Conservation (phyloP, 2,329 filamentous ascomycete species). For the Diplodia mutila region DNA sequence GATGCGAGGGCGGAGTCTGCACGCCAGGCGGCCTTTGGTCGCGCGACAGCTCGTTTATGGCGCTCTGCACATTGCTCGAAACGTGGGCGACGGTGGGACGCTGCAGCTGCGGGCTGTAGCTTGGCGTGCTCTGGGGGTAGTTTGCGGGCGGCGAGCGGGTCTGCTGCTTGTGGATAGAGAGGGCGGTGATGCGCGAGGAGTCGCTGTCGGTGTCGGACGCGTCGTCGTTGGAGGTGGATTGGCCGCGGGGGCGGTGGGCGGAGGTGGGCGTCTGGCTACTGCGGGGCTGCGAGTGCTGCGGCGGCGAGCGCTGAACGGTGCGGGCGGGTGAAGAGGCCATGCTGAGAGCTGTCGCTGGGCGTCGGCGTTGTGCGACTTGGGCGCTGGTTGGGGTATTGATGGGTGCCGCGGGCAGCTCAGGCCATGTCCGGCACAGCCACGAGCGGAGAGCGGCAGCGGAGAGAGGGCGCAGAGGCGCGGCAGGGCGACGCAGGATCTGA, state of each 20-base stretch:
- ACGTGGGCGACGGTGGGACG: conserved; percentile 24
- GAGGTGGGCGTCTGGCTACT: conserved; percentile 12
- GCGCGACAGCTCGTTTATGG: conserved; percentile 37
- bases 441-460: neutral
- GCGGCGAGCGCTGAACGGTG: conserved; percentile 18
- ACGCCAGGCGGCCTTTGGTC: conserved; percentile 49
- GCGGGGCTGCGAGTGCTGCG: conserved; percentile 3
- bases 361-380: conserved; percentile 18
- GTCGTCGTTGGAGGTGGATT: conserved; percentile 26
- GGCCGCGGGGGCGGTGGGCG: neutral
- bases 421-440: conserved; percentile 23
- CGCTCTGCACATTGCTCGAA: conserved; percentile 33
- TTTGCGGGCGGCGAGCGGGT: conserved; percentile 43
- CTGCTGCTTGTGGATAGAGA: conserved; percentile 36
- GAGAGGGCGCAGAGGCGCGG: neutral
- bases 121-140: conserved; percentile 44
- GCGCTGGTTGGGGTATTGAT: conserved; percentile 16
- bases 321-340: conserved; percentile 24
- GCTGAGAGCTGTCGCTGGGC: conserved; percentile 8
- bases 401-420: neutral
- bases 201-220: conserved; percentile 39
- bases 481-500: neutral
- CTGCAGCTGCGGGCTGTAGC: conserved; percentile 31
- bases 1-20: conserved; percentile 47
- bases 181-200: conserved; percentile 43